Conservation (phyloP, 2,329 filamentous ascomycete species). For the Fusarium albidum region DNA sequence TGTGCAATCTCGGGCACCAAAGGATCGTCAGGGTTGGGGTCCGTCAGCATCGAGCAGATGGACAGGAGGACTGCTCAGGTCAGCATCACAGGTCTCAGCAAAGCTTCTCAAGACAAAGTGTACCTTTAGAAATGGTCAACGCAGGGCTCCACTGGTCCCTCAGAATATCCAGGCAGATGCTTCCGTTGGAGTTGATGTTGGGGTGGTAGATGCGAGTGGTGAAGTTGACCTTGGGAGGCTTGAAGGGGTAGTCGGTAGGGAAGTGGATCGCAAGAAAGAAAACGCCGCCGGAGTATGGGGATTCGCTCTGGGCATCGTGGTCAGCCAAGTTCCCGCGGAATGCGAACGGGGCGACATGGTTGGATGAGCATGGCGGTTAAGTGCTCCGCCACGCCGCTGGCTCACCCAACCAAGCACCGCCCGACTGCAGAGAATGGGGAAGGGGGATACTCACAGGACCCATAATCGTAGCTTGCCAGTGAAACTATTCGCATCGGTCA, state of each 20-base stretch:
- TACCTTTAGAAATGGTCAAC: slow-evolving; percentile 98
- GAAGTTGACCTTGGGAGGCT: slow-evolving; percentile 99
- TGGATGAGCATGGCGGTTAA: slow-evolving; percentile 22
- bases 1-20: slow-evolving; percentile 99
- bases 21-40: slow-evolving; percentile 98
- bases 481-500: slow-evolving; percentile 72
- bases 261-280: slow-evolving; percentile 99
- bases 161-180: slow-evolving; percentile 98
- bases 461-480: slow-evolving; percentile 99
- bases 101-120: slow-evolving; percentile 29
- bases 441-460: slow-evolving; percentile 79
- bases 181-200: slow-evolving; percentile 99
- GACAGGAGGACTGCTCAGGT: slow-evolving; percentile 82
- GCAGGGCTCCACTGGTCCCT: slow-evolving; percentile 99
- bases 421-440: slow-evolving; percentile 5
- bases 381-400: slow-evolving; percentile 27
- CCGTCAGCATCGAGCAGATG: slow-evolving; percentile 99
- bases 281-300: slow-evolving; percentile 96
- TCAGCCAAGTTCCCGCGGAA: slow-evolving; percentile 40
- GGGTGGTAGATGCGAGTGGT: slow-evolving; percentile 99
- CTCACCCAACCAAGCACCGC: slow-evolving; percentile 11
- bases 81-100: slow-evolving; percentile 12
- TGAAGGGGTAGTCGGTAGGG: slow-evolving; percentile 99
- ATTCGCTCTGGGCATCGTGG: slow-evolving; percentile 74
- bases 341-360: slow-evolving; percentile 16